Base-by-base conservation (phyloP, 2,329 filamentous ascomycete species). In the Colletotrichum sansevieriae region DNA sequence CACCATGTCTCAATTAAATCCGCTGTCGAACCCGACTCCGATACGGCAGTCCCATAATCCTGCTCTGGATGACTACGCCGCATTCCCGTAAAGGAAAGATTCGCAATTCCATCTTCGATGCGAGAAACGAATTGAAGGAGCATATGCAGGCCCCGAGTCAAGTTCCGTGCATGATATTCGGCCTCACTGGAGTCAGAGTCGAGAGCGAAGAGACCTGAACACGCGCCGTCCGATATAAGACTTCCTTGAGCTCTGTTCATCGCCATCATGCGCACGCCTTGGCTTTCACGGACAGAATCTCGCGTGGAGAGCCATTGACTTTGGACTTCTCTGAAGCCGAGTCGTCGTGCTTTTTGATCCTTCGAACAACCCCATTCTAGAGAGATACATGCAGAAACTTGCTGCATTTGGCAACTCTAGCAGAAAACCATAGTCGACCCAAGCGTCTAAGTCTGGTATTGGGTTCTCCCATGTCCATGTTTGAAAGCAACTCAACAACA, bases 1-100 rank as follows among this genome's bases (percentile, higher is more conserved):
- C 57, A 51, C 25, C 22, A 8, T 51, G 57, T 60, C 57, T 60
- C 44, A 46, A 60, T 33, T 60, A 47, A 18, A 51, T 18, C 33
- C 33, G 18, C 12, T 6, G 33, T 12, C 18, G 52, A 13, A 29
- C 33, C 41, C 11, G 33, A 25, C 22, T 15, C 22, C 47, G 4
- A 25, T 22, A 2, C 4, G 47, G 8, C 47, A 51, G 29, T 33
- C 20, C 22, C 47, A 15, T 33, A 29, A 29, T 29, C 29, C 29
- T 29, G 7, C 13, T 51, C 47, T 25, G 13, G 2, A 3, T 15
- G 4, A 52, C 43, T 20, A 3, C 43, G n/a, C 33, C 15, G 18
- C 2, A 46, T n/a, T n/a, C 43, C 22, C 29, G 18, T 35, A n/a
- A 12, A 52, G 43, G 37, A 33, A 12, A 49, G 4, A 13, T 33